Conservation (phyloP, 179 eudicot genomes). For the Corrigiola litoralis region DNA sequence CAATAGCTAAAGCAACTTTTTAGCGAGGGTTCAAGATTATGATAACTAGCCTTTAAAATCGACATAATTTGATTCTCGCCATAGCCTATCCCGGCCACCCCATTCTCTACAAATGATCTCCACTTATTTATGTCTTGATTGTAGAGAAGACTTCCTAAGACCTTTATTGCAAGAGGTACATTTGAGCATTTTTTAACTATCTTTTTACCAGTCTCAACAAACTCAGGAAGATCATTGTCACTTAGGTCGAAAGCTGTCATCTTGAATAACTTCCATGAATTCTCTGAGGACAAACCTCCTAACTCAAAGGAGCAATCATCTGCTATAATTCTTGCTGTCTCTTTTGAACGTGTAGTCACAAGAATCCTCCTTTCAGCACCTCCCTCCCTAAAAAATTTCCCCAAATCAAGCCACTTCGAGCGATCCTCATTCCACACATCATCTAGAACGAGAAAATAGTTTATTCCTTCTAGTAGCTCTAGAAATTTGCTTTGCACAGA, state of each 20-base stretch:
- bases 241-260: conserved; percentile 6
- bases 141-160: conserved; percentile 12
- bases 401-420: conserved; percentile 7
- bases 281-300: conserved; percentile 5
- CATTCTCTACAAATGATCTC: background rate
- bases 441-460: conserved; percentile 21
- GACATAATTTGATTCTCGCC: background rate
- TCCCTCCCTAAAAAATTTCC: background rate
- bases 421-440: no score
- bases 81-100: background rate
- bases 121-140: conserved; percentile 4
- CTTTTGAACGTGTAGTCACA: conserved; percentile 8
- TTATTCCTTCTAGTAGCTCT: background rate
- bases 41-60: background rate
- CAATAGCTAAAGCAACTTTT: conserved; percentile 33
- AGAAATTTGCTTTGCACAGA: background rate
- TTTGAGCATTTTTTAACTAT: conserved; percentile 17
- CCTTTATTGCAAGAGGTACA: conserved; percentile 21
- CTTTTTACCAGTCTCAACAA: conserved; percentile 1
- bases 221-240: background rate
- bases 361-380: conserved; percentile 11
- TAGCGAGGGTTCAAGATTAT: conserved; percentile 21
- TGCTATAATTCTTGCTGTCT: background rate
- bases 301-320: background rate
- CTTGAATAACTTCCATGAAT: conserved; percentile 22